Evolutionary conservation across 352 stramenopile species (phyloP).

Genomic region (Phytophthora constricta): DNA sequence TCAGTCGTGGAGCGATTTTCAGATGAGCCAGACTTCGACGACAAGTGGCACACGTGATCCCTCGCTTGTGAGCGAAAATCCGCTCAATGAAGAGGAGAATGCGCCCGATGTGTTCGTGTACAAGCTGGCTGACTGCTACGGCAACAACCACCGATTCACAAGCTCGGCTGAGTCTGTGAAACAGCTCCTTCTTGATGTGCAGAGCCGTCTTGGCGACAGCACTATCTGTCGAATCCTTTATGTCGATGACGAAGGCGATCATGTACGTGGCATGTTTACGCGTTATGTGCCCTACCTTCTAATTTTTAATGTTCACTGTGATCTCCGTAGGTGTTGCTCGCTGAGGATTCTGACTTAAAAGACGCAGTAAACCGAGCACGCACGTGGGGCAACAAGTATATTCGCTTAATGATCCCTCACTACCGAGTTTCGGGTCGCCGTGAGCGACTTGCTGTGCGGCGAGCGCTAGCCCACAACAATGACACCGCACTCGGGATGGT

Average conservation of each 20-base stretch:
- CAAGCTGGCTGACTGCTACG: conserved; percentile 84
- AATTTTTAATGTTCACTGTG: conserved; percentile 6
- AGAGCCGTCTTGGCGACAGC: conserved; percentile 74
- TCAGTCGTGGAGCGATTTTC: conserved; percentile 57
- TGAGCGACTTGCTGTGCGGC: conserved; percentile 46
- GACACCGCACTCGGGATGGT: conserved; percentile 77
- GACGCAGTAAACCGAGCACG: conserved; percentile 78
- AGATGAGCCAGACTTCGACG: conserved; percentile 36
- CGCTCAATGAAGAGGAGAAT: conserved; percentile 36
- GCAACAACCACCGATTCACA: conserved; percentile 87
- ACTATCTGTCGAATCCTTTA: conserved; percentile 83
- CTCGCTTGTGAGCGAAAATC: conserved; percentile 33
- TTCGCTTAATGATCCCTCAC: conserved; percentile 73
- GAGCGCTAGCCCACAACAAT: conserved; percentile 45
- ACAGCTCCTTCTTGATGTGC: conserved; percentile 73
- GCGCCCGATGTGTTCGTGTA: conserved; percentile 74
- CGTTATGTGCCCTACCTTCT: conserved; percentile 2
- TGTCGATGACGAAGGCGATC: conserved; percentile 84
- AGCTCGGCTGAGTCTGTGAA: conserved; percentile 80
- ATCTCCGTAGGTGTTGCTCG: conserved; percentile 65
- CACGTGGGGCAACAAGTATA: conserved; percentile 87
- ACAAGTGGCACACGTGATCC: conserved; percentile 37
- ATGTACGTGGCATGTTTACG: conserved; percentile 44
- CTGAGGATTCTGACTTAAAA: conserved; percentile 82
- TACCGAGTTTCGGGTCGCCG: conserved; percentile 16